Evolutionary conservation across 2,329 filamentous ascomycete genomes (phyloP).

Genomic region (Rhinocladiella similis): DNA sequence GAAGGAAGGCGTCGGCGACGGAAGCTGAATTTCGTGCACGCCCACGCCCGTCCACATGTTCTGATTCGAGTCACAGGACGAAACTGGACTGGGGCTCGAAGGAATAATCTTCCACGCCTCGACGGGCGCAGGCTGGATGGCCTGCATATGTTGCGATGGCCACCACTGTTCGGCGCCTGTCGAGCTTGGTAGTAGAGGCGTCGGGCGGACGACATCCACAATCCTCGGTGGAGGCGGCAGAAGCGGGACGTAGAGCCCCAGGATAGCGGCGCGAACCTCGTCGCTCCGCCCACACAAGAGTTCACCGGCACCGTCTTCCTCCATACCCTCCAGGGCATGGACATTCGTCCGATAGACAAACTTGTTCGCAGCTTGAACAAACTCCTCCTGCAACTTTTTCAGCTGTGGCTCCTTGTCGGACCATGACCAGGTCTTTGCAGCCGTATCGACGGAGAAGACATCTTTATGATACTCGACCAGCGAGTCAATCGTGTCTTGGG

Average conservation of each 20-base stretch:
- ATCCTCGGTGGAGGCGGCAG: slow-evolving; percentile 83
- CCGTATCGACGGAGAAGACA: slow-evolving; percentile 85
- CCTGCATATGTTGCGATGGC: slow-evolving; percentile 68
- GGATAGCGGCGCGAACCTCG: slow-evolving; percentile 85
- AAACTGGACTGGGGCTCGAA: slow-evolving; percentile 79
- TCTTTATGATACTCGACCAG: slow-evolving; percentile 96
- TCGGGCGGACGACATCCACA: slow-evolving; percentile 84
- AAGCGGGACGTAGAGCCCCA: slow-evolving; percentile 79
- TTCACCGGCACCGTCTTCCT: slow-evolving; percentile 95
- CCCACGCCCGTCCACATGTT: slow-evolving; percentile 78
- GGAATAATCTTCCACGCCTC: slow-evolving; percentile 90
- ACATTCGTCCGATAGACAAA: slow-evolving; percentile 92
- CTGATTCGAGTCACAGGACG: slow-evolving; percentile 69
- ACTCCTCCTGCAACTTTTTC: slow-evolving; percentile 97
- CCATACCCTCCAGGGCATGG: slow-evolving; percentile 86
- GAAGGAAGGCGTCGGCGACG: slow-evolving; percentile 77
- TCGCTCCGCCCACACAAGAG: slow-evolving; percentile 87
- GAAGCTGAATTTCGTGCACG: slow-evolving; percentile 71
- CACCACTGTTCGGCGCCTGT: slow-evolving; percentile 74
- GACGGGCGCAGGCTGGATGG: slow-evolving; percentile 67
- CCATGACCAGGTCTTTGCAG: slow-evolving; percentile 90
- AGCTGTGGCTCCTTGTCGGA: slow-evolving; percentile 93
- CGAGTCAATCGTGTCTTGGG: slow-evolving; percentile 86
- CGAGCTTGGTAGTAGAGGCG: slow-evolving; percentile 81
- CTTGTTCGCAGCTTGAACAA: slow-evolving; percentile 93